phyloP scores from a whole-genome alignment of 2,329 filamentous ascomycete genomes.

The Venturia nashicola region DNA sequence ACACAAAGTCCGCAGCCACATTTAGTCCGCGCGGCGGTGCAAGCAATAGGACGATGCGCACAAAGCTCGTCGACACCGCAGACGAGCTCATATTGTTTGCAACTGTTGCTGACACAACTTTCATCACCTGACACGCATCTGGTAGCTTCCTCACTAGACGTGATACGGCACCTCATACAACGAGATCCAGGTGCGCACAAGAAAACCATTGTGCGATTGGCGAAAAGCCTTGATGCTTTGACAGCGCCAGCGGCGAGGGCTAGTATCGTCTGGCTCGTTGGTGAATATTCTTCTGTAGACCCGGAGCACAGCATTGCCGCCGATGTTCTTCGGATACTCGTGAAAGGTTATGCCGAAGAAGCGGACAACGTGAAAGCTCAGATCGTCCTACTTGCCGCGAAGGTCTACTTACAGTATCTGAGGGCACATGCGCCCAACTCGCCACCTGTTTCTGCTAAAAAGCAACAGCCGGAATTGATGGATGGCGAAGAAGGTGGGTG shows the following conservation, averaged over 20 bases:
- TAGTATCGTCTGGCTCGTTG: slow-evolving; percentile 94
- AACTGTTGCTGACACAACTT: slow-evolving; percentile 74
- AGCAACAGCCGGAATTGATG: not conserved
- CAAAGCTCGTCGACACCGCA: slow-evolving; percentile 41
- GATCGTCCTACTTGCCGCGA: slow-evolving; percentile 85
- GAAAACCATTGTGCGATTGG: slow-evolving; percentile 65
- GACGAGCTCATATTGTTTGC: slow-evolving; percentile 62
- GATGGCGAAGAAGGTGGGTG: slow-evolving; percentile 17
- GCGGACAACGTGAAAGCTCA: slow-evolving; percentile 79
- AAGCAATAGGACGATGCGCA: slow-evolving; percentile 87
- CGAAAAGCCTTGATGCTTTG: slow-evolving; percentile 81
- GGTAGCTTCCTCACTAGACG: slow-evolving; percentile 85
- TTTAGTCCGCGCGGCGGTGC: slow-evolving; percentile 77
- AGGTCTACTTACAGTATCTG: slow-evolving; percentile 85
- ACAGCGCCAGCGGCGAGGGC: slow-evolving; percentile 80
- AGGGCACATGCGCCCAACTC: slow-evolving; percentile 38
- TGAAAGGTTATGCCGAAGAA: slow-evolving; percentile 75
- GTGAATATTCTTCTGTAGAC: slow-evolving; percentile 75
- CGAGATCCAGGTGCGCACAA: slow-evolving; percentile 71
- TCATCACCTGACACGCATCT: slow-evolving; percentile 77
- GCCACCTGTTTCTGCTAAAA: not conserved
- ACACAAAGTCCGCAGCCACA: slow-evolving; percentile 61
- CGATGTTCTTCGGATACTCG: slow-evolving; percentile 78
- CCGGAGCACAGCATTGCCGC: slow-evolving; percentile 82
- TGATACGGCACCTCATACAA: slow-evolving; percentile 91